Conservation (phyloP, 2,329 filamentous ascomycete genomes). For the Lachnellula occidentalis region DNA sequence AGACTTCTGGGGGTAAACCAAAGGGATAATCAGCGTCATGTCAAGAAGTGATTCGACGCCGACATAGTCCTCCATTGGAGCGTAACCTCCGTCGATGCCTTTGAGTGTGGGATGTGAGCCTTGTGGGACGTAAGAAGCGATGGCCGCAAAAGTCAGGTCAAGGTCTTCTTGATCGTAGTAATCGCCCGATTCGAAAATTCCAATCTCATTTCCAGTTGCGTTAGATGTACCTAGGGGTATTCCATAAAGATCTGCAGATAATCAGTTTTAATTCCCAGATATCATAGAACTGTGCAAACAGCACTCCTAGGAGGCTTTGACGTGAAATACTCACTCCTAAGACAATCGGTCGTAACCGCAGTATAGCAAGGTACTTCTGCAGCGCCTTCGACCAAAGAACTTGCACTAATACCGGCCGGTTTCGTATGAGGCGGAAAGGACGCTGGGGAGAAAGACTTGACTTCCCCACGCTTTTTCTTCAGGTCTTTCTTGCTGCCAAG, state of each 20-base stretch:
- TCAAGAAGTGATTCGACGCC: conserved; percentile 39
- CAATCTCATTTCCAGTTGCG: conserved; percentile 34
- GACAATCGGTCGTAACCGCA: conserved; percentile 4
- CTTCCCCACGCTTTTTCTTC: conserved; percentile 1
- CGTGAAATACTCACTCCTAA: neutral
- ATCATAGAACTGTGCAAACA: too few relatives aligned
- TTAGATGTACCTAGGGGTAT: conserved; percentile 39
- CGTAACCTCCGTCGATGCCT: conserved; percentile 35
- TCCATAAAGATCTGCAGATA: conserved; percentile 30
- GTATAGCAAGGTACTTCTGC: neutral
- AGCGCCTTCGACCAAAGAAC: neutral
- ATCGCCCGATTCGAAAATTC: conserved; percentile 41
- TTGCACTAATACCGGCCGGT: neutral
- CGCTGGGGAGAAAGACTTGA: neutral
- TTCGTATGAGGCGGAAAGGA: neutral
- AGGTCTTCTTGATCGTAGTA: conserved; percentile 39
- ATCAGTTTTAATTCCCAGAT: neutral
- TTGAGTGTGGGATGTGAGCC: conserved; percentile 36
- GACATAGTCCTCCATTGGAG: conserved; percentile 23
- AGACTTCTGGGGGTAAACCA: conserved; percentile 41
- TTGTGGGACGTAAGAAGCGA: conserved; percentile 28
- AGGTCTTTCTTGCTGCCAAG: conserved; percentile 8
- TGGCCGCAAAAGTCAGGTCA: conserved; percentile 33
- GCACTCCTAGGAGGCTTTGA: neutral
- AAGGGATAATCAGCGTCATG: conserved; percentile 28